phyloP scores from a whole-genome alignment of 1,139 yeast genomes.

The Yamadazyma mexicana region DNA sequence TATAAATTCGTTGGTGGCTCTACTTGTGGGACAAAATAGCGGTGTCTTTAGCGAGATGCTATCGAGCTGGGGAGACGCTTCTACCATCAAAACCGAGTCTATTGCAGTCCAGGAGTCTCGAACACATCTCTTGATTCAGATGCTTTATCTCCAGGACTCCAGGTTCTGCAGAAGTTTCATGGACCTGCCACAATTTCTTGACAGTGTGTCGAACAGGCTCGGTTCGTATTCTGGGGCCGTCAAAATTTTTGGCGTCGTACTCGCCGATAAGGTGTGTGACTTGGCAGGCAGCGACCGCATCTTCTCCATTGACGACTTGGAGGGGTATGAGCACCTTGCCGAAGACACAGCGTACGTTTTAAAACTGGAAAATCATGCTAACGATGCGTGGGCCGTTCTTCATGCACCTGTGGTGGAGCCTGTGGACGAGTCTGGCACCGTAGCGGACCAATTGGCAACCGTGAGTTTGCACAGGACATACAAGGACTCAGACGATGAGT shows the following conservation, averaged over 20 bases:
- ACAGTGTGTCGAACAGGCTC: slow-evolving; percentile 46
- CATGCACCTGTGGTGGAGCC: slow-evolving; percentile 10
- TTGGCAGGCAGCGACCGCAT: slow-evolving; percentile 30
- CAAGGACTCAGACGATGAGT: slow-evolving; percentile 23
- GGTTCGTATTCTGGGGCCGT: slow-evolving; percentile 42
- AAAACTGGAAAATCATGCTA: neutral
- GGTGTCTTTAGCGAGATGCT: slow-evolving; percentile 12
- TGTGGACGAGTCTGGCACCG: slow-evolving; percentile 5
- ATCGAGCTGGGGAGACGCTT: slow-evolving; percentile 31
- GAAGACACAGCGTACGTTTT: slow-evolving; percentile 5
- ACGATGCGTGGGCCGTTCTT: slow-evolving; percentile 19
- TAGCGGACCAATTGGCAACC: slow-evolving; percentile 4
- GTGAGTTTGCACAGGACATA: slow-evolving; percentile 12
- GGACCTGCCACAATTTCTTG: slow-evolving; percentile 31
- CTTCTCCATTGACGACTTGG: slow-evolving; percentile 24
- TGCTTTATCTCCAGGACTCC: slow-evolving; percentile 21
- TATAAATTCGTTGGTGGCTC: slow-evolving; percentile 3
- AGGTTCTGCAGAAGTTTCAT: slow-evolving; percentile 21
- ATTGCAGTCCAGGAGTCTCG: slow-evolving; percentile 33
- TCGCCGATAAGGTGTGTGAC: slow-evolving; percentile 48
- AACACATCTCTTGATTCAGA: slow-evolving; percentile 39
- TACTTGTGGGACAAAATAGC: neutral
- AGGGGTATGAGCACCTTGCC: slow-evolving; percentile 12
- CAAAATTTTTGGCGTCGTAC: slow-evolving; percentile 42
- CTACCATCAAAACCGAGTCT: slow-evolving; percentile 31